phyloP scores from a whole-genome alignment of 1,139 yeast species.

The Candida tetrigidarum region DNA sequence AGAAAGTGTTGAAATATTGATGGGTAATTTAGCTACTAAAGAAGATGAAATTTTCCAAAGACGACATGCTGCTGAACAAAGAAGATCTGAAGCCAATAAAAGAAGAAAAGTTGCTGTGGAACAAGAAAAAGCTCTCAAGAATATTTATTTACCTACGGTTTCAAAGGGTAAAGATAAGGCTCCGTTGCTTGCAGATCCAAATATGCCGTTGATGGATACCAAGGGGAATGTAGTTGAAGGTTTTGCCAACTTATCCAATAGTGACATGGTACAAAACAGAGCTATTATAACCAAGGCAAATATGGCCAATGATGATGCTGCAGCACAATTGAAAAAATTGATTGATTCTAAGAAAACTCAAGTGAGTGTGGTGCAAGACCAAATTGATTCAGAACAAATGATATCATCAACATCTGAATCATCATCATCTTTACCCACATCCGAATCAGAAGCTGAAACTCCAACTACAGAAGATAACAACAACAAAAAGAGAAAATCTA shows the following conservation, averaged over 20 bases:
- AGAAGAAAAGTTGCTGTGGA: conserved; percentile 56
- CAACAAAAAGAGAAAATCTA: conserved; percentile 22
- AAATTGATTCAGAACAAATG: conserved; percentile 17
- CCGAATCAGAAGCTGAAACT: conserved; percentile 23
- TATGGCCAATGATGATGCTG: conserved; percentile 73
- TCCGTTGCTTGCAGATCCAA: conserved; percentile 70
- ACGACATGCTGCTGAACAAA: conserved; percentile 67
- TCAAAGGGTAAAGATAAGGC: conserved; percentile 78
- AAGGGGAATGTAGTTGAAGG: conserved; percentile 71
- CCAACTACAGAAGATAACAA: conserved; percentile 26
- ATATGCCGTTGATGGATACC: conserved; percentile 76
- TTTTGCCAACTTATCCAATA: conserved; percentile 63
- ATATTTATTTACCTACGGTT: conserved; percentile 39
- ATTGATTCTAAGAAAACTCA: conserved; percentile 31
- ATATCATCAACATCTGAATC: conserved; percentile 21
- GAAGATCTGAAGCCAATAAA: conserved; percentile 66
- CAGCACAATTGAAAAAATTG: conserved; percentile 60
- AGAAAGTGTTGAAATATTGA: conserved; percentile 72
- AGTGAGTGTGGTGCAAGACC: conserved; percentile 42
- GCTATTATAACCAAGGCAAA: conserved; percentile 75
- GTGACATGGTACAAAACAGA: conserved; percentile 72
- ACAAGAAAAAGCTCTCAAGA: conserved; percentile 40
- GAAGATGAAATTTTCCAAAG: conserved; percentile 82
- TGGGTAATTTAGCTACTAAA: conserved; percentile 66
- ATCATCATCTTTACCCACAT: too few relatives aligned